These are phyloP conservation scores for Erysimum cheiri DNA, from an alignment of 441 rosid genomes.

Conservation along the genomic window DNA sequence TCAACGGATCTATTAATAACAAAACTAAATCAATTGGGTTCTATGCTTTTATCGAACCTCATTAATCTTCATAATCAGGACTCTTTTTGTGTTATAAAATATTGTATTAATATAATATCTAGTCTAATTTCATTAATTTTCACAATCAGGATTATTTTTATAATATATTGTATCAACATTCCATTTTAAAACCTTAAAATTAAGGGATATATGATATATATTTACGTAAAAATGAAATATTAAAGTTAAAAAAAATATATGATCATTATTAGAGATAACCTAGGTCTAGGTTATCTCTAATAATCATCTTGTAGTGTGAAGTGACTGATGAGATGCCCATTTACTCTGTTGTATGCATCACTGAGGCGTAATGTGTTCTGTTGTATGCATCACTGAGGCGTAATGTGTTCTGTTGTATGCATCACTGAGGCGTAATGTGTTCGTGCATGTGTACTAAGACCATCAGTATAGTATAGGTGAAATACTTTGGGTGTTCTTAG, in stretches of 20 bases:
- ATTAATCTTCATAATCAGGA: conserved; percentile 9
- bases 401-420: too few relatives aligned
- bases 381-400: too few relatives aligned
- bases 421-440: conserved; percentile 36
- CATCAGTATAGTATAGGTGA: too few relatives aligned
- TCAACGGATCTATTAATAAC: conserved; percentile 40
- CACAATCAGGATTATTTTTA: background rate
- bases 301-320: conserved; percentile 33
- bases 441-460: too few relatives aligned
- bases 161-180: background rate
- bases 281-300: too few relatives aligned
- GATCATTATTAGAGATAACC: too few relatives aligned
- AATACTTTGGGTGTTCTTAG: too few relatives aligned
- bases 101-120: background rate
- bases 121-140: conserved; percentile 15
- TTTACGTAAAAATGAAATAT: background rate
- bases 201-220: conserved; percentile 3
- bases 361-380: conserved; percentile 16
- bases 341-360: conserved; percentile 39
- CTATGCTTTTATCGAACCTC: background rate
- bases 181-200: background rate
- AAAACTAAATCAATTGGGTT: conserved; percentile 4
- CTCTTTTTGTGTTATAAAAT: background rate
- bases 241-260: background rate
- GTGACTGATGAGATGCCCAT: conserved; percentile 36